Evolutionary conservation across 1,284 basidiomycete genomes (phyloP), one percentile per base, ranked within the genome.

Genomic region (Anthracocystis panici-leucophaei): DNA sequence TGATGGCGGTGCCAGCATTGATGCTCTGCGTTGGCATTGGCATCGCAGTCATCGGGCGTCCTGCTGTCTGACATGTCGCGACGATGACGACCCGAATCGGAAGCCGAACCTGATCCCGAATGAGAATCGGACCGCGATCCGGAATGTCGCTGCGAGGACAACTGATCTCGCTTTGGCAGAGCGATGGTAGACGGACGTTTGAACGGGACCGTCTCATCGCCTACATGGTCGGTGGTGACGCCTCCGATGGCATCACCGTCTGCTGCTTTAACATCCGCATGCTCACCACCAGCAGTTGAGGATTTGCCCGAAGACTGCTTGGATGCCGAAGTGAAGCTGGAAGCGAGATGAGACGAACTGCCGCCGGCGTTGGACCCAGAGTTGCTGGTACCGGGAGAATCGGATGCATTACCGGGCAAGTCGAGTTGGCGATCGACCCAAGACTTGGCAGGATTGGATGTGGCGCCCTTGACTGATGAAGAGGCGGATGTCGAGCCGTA

Each of bases 1-100:
- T 81, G 80, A 41, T 80, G 73, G 23, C 62, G 51, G 31, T 77
- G 73, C 80, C 80, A 81, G 16, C 76, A 54, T n/a, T 46, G 44
- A 50, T 81, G 76, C 29, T 81, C 78, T 53, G 66, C 70, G 23
- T 23, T 57, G 7, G 74, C 58, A 23, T 31, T 63, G 1, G 21
- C 35, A 20, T 72, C 74, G 58, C 69, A 69, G n/a, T 65, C 69
- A 41, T 72, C 74, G 0, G 68, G 68, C 2, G 73, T 71, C 8
- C 45, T 50, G 42, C 65, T 71, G 38, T 65, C 23, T 7, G 62
- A 57, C 11, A 31, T 25, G 10, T 42, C 58, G 12, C 56, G 49
- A 20, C 51, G 52, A 21, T 52, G 33, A 11, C 59, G 63, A 3
- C 57, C 59, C 1, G 69, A 66, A 3, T 59, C 67, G 42, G 64